Base-by-base conservation (phyloP, 768 basidiomycete genomes). In the Tricholoma sp. region DNA sequence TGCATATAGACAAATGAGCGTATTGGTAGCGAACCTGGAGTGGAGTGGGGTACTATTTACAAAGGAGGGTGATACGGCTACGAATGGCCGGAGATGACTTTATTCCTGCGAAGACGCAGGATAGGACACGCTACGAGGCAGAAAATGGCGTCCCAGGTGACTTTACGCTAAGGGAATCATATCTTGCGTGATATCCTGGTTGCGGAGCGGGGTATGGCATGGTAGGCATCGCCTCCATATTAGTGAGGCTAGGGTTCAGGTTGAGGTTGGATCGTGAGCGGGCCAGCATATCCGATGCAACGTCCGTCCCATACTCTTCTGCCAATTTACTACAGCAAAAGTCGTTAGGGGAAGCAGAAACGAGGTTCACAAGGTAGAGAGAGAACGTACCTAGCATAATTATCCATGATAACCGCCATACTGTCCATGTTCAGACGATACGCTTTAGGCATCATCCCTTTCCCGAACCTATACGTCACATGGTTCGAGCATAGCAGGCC, bases 401-500 rank as follows among this genome's bases (percentile, higher is more conserved):
- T 85, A 61, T 93, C 90, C 87, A 91, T 86, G 67, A 93, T 89
- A 53, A 88, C 79, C 2, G 86, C 87, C 85, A 91, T 88, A 58
- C 81, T 85, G 57, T 78, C 80, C 77, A 82, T 73, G 72, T 83
- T 85, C 43, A 92, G 76, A 39, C 89, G 77, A 71, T 93, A 92
- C 14, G 86, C 83, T 75, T 89, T 88, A 57, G 89, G 90, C 79
- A 87, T 90, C 83, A 91, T 85, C 58, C 91, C 90, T 74, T 91
- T 92, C 8, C 89, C 89, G 69, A 92, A 92, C 52, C 90, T 79
- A 68, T 91, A 91, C 27, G 89, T 92, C 67, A 93, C 84, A 63
- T 92, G 90, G 71, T 90, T 91, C 19, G 85, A 85, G 69, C 87
- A 92, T 52, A 92, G 69, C 55, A 92, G 70, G 12, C 77, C 83